These are phyloP conservation scores for Cytidiella melzeri DNA, from an alignment of 768 basidiomycete species.

Conservation along the genomic window DNA sequence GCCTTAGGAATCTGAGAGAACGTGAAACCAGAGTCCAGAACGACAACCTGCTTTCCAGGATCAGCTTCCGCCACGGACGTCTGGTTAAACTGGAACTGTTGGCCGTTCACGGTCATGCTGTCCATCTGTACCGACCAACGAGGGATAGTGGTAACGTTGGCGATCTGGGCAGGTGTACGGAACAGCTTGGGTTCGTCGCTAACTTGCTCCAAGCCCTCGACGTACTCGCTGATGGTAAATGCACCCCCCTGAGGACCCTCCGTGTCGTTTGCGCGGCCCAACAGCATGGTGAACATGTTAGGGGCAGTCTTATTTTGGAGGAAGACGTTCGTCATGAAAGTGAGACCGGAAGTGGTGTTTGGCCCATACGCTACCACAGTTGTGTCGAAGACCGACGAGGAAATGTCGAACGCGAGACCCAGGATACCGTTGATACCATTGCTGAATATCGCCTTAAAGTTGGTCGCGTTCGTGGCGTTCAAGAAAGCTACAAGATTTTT, in stretches of 20 bases:
- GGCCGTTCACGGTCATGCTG: constrained; percentile 44
- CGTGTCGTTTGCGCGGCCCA: constrained; percentile 18
- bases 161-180: constrained; percentile 31
- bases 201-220: constrained; percentile 15
- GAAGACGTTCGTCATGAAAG: constrained; percentile 21
- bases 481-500: constrained; percentile 44
- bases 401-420: constrained; percentile 72
- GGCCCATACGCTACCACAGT: constrained; percentile 10
- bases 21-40: constrained; percentile 26
- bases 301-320: constrained; percentile 16
- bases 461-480: constrained; percentile 27
- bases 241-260: constrained; percentile 19
- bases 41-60: constrained; percentile 19
- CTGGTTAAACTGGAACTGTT: constrained; percentile 40
- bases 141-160: constrained; percentile 36
- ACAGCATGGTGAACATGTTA: constrained; percentile 21
- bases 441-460: constrained; percentile 58
- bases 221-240: constrained; percentile 24
- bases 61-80: constrained; percentile 16
- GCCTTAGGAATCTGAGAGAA: constrained; percentile 21
- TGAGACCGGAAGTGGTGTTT: constrained; percentile 13
- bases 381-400: constrained; percentile 56
- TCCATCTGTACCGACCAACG: constrained; percentile 35
- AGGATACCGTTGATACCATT: constrained; percentile 66
- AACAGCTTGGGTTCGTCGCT: constrained; percentile 18